Conservation (phyloP, 192 early-diverging fungal species). For the Coemansia sp. region DNA sequence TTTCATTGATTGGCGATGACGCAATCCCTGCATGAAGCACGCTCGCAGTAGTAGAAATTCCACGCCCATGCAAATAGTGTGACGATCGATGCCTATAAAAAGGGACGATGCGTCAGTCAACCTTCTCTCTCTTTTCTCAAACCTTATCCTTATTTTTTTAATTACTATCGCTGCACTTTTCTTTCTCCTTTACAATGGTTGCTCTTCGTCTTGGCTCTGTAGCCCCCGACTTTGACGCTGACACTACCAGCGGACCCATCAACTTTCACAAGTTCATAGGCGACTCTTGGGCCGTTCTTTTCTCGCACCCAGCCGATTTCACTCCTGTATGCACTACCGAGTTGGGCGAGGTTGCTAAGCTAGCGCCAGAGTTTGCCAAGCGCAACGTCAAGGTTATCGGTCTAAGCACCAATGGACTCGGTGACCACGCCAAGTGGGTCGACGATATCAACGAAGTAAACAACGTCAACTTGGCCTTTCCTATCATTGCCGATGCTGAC, state of each 20-base stretch:
- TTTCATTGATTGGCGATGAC: background rate
- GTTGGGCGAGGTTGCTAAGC: slow-evolving; percentile 88
- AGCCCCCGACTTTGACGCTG: slow-evolving; percentile 78
- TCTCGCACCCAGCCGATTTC: slow-evolving; percentile 98
- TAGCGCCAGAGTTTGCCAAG: slow-evolving; percentile 72
- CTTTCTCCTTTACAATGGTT: slow-evolving; percentile 39
- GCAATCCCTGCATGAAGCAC: slow-evolving; percentile 9
- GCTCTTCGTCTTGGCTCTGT: slow-evolving; percentile 62
- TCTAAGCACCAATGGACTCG: slow-evolving; percentile 87
- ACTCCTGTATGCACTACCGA: slow-evolving; percentile 97
- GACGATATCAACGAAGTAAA: slow-evolving; percentile 92
- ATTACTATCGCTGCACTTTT: slow-evolving; percentile 5
- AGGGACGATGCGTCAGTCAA: background rate
- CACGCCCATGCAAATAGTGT: background rate
- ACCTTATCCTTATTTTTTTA: background rate
- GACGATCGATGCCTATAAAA: background rate
- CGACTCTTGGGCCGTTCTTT: slow-evolving; percentile 91
- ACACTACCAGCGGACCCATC: slow-evolving; percentile 90
- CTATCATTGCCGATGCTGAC: slow-evolving; percentile 93
- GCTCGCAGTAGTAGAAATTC: background rate
- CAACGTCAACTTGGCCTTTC: slow-evolving; percentile 77
- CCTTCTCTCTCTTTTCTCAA: background rate
- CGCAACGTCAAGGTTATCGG: slow-evolving; percentile 92
- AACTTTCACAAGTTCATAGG: slow-evolving; percentile 89
- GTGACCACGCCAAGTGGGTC: slow-evolving; percentile 86